Base-by-base conservation (phyloP, 176 grass and related monocot species). In the Saccharum spontaneum region DNA sequence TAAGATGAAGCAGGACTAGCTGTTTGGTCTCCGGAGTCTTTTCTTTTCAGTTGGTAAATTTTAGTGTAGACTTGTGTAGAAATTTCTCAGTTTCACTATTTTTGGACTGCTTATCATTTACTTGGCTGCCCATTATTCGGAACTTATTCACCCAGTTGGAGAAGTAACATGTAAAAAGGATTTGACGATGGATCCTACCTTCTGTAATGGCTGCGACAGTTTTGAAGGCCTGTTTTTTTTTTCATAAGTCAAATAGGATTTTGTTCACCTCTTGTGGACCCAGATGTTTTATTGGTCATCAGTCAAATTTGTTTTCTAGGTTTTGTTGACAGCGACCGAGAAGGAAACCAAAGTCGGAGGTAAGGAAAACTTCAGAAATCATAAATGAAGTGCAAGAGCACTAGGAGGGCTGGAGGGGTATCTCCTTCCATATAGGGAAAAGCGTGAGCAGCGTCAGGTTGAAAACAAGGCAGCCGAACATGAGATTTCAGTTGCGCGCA, bases 1-100 rank as follows among this genome's bases (percentile, higher is more conserved):
- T 17, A 90, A 90, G 75, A 46, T 79, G 71, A 90, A 90, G 84
- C 61, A 48, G 68, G 89, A 87, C 48, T 90, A 79, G 75, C 28
- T 86, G 44, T 90, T 45, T 78, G 36, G 30, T 65, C 30, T 33
- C 14, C 1, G 20, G 20, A n/a, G 20, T 59, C 7, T 59, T 55
- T 22, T 59, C 54, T 59, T 57, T 10, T 59, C 7, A 20, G 8
- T 59, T 59, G 54, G 54, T 59, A 59, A 59, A 59, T n/a, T 59
- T 59, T 20, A 20, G 52, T 55, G 52, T 55, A 55, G 18, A 20
- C 17, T 22, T 8, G 18, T 18, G 49, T 52, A 17, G 6, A 52
- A 16, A 18, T 18, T 18, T 18, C 5, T 7, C 16, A 54, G 5
- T 26, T 48, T 23, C 30, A 10, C 6, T 81, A 33, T 61, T 46